Evolutionary conservation across 192 early-diverging fungal species (phyloP).

Genomic region (Coemansia sp.): DNA sequence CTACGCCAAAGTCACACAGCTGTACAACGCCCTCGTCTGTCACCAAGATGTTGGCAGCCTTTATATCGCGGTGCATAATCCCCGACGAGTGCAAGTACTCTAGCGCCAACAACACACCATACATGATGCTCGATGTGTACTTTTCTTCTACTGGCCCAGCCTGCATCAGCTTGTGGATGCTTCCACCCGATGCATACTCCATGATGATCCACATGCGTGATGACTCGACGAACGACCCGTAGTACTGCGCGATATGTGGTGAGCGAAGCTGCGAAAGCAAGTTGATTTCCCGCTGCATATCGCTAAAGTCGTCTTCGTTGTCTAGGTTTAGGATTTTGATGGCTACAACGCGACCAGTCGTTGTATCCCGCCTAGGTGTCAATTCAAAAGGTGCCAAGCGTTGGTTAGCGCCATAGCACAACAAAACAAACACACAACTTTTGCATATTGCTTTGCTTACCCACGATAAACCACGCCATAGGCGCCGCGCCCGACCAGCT

Average conservation of each 20-base stretch:
- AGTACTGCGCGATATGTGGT: constrained; percentile 90
- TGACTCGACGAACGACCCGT: constrained; percentile 85
- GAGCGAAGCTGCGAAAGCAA: constrained; percentile 86
- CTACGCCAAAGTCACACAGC: constrained; percentile 97
- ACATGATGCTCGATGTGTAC: constrained; percentile 86
- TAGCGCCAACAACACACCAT: constrained; percentile 86
- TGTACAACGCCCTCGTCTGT: constrained; percentile 90
- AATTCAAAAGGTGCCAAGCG: background rate
- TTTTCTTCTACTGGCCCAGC: constrained; percentile 86
- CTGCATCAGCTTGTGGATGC: constrained; percentile 73
- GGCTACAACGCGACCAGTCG: constrained; percentile 80
- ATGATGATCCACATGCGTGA: constrained; percentile 98
- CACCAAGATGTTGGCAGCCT: constrained; percentile 94
- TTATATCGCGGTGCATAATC: constrained; percentile 98
- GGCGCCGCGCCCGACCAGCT: constrained; percentile 55
- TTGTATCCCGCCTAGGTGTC: constrained; percentile 60
- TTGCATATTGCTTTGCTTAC: constrained; percentile 20
- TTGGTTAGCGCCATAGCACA: background rate
- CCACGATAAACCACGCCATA: constrained; percentile 57
- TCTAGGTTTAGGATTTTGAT: constrained; percentile 99
- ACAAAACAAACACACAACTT: background rate
- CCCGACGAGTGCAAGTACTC: constrained; percentile 90
- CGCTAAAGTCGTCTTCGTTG: constrained; percentile 93
- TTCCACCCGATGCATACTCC: constrained; percentile 97
- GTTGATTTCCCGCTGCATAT: constrained; percentile 93